phyloP scores from a whole-genome alignment of 2,329 filamentous ascomycete genomes.

The Cordyceps pruinosa region DNA sequence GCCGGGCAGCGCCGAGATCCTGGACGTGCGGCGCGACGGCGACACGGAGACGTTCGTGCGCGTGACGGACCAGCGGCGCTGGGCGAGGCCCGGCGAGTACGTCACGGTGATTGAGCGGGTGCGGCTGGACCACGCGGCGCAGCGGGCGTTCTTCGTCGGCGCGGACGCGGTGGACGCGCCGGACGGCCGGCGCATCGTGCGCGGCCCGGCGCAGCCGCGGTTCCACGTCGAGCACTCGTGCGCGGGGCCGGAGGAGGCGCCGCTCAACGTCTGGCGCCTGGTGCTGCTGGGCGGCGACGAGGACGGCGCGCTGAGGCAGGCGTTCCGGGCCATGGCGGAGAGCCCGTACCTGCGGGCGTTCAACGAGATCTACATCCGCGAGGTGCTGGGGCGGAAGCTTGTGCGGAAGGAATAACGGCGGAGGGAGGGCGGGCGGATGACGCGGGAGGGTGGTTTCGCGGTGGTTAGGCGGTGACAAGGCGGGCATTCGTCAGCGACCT shows the following conservation, averaged over 20 bases:
- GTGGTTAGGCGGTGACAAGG: too few relatives aligned
- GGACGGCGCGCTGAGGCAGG: slow-evolving; percentile 1
- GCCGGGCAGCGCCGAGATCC: slow-evolving; percentile 14
- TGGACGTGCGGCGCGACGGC: slow-evolving; percentile 12
- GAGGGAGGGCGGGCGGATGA: neutral
- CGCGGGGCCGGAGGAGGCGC: slow-evolving; percentile 7
- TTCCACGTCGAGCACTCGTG: slow-evolving; percentile 16
- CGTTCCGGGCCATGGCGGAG: neutral
- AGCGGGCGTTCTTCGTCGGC: slow-evolving; percentile 15
- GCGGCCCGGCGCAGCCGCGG: slow-evolving; percentile 14
- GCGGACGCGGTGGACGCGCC: slow-evolving; percentile 11
- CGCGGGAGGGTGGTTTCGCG: neutral
- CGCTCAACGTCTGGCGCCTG: slow-evolving; percentile 14
- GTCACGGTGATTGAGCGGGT: slow-evolving; percentile 16
- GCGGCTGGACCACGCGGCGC: slow-evolving; percentile 12
- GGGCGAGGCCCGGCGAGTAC: slow-evolving; percentile 34
- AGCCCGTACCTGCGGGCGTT: slow-evolving; percentile 12
- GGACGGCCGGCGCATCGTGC: slow-evolving; percentile 14
- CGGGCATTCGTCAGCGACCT: too few relatives aligned
- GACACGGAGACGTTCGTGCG: slow-evolving; percentile 27
- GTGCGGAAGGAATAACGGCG: slow-evolving; percentile 7
- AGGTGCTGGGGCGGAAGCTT: slow-evolving; percentile 12
- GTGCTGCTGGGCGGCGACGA: slow-evolving; percentile 13
- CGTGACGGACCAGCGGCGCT: slow-evolving; percentile 54
- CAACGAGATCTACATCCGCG: slow-evolving; percentile 13